Base-by-base conservation (phyloP, 75 land plant species). In the Pinus albicaulis region DNA sequence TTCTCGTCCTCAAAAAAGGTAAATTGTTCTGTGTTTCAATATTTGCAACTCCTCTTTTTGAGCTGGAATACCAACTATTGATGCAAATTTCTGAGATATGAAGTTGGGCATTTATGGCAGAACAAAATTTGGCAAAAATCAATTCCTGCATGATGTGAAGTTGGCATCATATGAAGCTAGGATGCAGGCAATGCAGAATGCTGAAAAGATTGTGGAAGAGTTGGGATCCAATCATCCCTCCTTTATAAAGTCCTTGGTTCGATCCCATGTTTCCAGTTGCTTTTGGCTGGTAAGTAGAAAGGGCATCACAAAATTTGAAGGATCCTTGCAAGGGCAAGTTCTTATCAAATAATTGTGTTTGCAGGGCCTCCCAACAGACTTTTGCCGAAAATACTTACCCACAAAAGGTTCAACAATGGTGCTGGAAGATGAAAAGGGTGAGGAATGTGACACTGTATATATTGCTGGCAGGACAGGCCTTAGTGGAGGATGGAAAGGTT, bases 401-500 rank as follows among this genome's bases (percentile, higher is more conserved):
- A 63, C 56, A 64, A 64, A 77, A 0, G 84, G 81, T 55, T 63
- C 61, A 0, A 80, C 41, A 20, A 80, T 93, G 80, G 87, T 86
- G 24, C 59, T 93, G 57, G 94, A 87, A 52, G 91, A 91, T 77
- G 92, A 91, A 34, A 25, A 85, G 53, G 88, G 88, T 0, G 6
- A 12, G 28, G 92, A 91, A 70, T 86, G 66, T 86, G 92, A 87
- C 24, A 81, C 92, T 48, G 44, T 86, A 8, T 93, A 83, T 75
- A 75, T 93, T 15, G 91, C 88, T 2, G 65, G 76, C 73, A 89
- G 89, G 71, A 80, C 78, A 24, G 96, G 96, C 61, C 81, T 93
- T 1, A 93, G 96, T 69, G 96, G 92, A 61, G 96, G 94, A 53
- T 93, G 96, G 96, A 90, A 86, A 80, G 90, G 81, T 26, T 93